Percentiles rank a stretch among this genome's conserved stretches.
phyloP scores from a whole-genome alignment of 2,329 filamentous ascomycete species.

The Dactylonectria macrodidyma region DNA sequence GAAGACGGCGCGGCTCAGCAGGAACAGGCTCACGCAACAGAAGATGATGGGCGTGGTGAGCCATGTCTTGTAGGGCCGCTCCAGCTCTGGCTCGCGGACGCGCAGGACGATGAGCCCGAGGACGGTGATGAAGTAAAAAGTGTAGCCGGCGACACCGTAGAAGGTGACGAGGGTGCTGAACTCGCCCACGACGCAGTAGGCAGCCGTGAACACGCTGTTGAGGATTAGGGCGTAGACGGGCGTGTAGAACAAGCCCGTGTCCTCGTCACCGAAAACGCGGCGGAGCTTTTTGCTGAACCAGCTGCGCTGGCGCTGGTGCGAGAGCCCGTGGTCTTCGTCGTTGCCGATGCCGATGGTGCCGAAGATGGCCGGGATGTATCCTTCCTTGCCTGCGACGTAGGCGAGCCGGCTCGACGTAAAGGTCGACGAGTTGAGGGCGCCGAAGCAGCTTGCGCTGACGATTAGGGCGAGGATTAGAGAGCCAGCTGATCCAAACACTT shows the following conservation, averaged over 20 bases:
- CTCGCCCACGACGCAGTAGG: constrained; percentile 89
- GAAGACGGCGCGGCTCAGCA: constrained; percentile 90
- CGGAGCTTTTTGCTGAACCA: constrained; percentile 73
- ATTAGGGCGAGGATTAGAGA: constrained; percentile 89
- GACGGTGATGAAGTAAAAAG: constrained; percentile 97
- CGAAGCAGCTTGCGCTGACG: constrained; percentile 93
- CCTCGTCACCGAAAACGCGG: constrained; percentile 80
- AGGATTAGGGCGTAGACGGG: constrained; percentile 93
- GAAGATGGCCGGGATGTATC: constrained; percentile 88
- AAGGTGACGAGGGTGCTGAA: constrained; percentile 95
- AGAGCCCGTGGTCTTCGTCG: constrained; percentile 57
- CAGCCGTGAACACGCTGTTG: constrained; percentile 80
- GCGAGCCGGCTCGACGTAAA: constrained; percentile 94
- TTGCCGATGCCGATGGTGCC: constrained; percentile 82
- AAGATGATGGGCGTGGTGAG: constrained; percentile 98
- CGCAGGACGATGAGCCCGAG: constrained; percentile 92
- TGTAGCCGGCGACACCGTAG: constrained; percentile 96
- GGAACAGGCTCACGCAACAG: constrained; percentile 95
- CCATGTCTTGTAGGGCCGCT: constrained; percentile 95
- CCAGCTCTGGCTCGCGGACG: constrained; percentile 87
- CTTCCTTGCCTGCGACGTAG: constrained; percentile 95
- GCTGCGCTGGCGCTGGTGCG: constrained; percentile 64
- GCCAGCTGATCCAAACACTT: constrained; percentile 89
- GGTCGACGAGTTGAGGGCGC: constrained; percentile 92
- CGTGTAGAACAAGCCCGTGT: constrained; percentile 89